These are phyloP conservation scores for Claviceps fusiformis DNA, from an alignment of 2,329 filamentous ascomycete genomes.

Conservation along the genomic window DNA sequence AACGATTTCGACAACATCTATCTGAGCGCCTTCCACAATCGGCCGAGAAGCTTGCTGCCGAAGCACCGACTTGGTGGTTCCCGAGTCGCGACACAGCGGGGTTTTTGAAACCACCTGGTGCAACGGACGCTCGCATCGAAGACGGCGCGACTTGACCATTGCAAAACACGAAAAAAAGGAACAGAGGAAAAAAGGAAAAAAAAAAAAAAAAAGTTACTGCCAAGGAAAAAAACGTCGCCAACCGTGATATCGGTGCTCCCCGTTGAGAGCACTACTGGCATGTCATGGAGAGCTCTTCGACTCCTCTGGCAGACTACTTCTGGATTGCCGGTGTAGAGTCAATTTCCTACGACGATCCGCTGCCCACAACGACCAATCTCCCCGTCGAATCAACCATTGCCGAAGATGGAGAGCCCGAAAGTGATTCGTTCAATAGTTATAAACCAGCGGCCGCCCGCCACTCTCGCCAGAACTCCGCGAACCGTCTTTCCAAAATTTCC, in stretches of 20 bases:
- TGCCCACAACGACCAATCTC: slow-evolving; percentile 16
- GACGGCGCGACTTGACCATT: neutral
- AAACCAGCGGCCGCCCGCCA: slow-evolving; percentile 32
- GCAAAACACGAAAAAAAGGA: neutral
- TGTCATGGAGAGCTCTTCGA: slow-evolving; percentile 48
- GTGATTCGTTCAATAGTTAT: slow-evolving; percentile 19
- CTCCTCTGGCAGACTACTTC: slow-evolving; percentile 60
- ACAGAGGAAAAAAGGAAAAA: neutral
- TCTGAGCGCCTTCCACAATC: neutral
- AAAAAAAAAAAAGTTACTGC: neutral
- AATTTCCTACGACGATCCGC: slow-evolving; percentile 47
- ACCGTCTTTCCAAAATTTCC: slow-evolving; percentile 42
- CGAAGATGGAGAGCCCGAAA: slow-evolving; percentile 46
- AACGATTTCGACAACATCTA: neutral
- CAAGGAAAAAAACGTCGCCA: neutral
- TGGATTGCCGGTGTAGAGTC: slow-evolving; percentile 62
- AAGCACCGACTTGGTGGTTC: neutral
- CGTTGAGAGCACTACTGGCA: slow-evolving; percentile 20
- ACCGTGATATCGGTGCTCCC: neutral
- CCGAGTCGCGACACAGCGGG: neutral
- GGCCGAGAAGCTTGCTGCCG: neutral
- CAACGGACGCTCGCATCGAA: slow-evolving; percentile 1
- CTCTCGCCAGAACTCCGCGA: slow-evolving; percentile 47
- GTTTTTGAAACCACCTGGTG: neutral
- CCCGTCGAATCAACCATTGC: slow-evolving; percentile 44